Evolutionary conservation across 805 yeast genomes (phyloP), one percentile per base, ranked within the genome.

Genomic region (Allodekkera sacchari): DNA sequence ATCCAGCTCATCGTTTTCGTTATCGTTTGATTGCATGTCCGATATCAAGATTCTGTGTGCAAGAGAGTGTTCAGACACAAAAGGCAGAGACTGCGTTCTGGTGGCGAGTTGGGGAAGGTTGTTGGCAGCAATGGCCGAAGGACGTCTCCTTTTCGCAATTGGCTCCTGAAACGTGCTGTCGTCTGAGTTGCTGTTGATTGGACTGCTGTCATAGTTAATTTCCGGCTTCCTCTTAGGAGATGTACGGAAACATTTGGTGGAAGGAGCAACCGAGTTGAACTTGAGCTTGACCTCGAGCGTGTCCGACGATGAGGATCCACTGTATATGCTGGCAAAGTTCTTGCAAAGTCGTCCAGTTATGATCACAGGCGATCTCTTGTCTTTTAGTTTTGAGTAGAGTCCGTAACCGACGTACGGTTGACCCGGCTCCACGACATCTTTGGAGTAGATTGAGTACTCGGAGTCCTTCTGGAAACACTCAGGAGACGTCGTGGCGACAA

Each of bases 271-370:
- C 20, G 20, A 8, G 8, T 26, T 9, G 64, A 76, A 61, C 41
- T 70, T 67, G 32, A 76, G 52, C 38, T 74, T 61, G 23, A 76
- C 64, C 50, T 76, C 83, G 31, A 76, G 52, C 3, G 81, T 76
- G 37, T 72, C 67, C 15, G 40, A 24, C 3, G 68, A 53, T 24
- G 51, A 41, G 18, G 32, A 29, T 47, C 60, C 53, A 56, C 64
- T 43, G 31, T 44, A 71, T 51, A 29, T 70, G 66, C 18, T 47
- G 18, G 74, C 63, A 32, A 76, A 61, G 45, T 68, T 75, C 34
- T 71, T 72, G 42, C 80, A 74, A 22, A 76, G 74, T 34, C 79
- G 44, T 4, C 71, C 71, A 3, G 67, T 64, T 9, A 79, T 71
- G 5, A 77, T 63, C 5, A 66, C 58, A 6, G 44, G 37, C 4